Percentiles rank a stretch among this genome's conserved stretches.
phyloP scores from a whole-genome alignment of 257 asterid genomes.

The Penstemon barbatus region DNA sequence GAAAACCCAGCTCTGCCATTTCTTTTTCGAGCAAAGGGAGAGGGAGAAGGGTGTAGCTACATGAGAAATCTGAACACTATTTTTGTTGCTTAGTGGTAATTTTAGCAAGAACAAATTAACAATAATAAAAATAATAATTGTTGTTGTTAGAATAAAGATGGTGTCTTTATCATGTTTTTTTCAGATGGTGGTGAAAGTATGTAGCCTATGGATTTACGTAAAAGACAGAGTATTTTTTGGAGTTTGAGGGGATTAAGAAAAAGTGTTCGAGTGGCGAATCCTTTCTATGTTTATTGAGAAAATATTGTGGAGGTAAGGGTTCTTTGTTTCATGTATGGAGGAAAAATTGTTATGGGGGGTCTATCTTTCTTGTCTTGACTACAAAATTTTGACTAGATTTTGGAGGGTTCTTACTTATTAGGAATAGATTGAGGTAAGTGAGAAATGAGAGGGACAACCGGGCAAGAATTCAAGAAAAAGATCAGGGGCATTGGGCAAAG shows the following conservation, averaged over 20 bases:
- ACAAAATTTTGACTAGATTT: conserved; percentile 30
- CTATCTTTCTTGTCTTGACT: conserved; percentile 31
- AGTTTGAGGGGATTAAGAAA: conserved; percentile 44
- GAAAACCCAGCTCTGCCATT: conserved; percentile 56
- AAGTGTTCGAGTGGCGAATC: conserved; percentile 33
- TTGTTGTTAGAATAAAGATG: not conserved
- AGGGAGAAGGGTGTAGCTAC: conserved; percentile 5
- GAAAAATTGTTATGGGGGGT: conserved; percentile 5
- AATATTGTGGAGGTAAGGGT: not conserved
- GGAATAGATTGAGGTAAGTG: conserved; percentile 21
- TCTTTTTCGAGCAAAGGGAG: conserved; percentile 18
- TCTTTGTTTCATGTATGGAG: not conserved
- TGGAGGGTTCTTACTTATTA: conserved; percentile 24
- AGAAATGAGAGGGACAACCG: not conserved
- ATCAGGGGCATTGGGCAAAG: not conserved
- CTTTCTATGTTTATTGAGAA: conserved; percentile 33
- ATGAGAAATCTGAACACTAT: conserved; percentile 31
- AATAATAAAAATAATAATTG: not conserved
- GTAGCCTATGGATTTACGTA: conserved; percentile 38
- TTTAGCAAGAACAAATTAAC: no score
- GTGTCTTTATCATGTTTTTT: conserved; percentile 27
- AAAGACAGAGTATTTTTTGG: conserved; percentile 35
- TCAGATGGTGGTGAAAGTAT: conserved; percentile 6
- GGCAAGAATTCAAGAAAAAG: not conserved
- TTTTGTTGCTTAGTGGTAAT: conserved; percentile 10